Percentiles rank a stretch among this genome's conserved stretches.
phyloP scores from a whole-genome alignment of 2,329 filamentous ascomycete species.

The Stagonosporopsis vannaccii region DNA sequence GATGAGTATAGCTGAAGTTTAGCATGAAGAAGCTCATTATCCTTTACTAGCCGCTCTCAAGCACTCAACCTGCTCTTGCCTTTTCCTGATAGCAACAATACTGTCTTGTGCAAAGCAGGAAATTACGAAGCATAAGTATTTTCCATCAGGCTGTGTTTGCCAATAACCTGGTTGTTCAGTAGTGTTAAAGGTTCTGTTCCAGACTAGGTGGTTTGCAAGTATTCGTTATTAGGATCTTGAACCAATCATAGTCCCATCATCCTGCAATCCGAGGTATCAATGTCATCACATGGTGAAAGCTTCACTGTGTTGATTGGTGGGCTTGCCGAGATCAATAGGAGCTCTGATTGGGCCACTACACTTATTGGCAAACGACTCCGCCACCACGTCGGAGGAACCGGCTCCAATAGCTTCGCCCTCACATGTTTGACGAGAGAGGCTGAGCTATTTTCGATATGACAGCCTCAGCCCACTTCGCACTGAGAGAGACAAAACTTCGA shows the following conservation, averaged over 20 bases:
- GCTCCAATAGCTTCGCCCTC: conserved; percentile 29
- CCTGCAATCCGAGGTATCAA: too few relatives aligned
- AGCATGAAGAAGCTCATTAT: background rate
- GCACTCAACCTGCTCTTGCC: too few relatives aligned
- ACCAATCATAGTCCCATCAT: too few relatives aligned
- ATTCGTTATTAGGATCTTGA: too few relatives aligned
- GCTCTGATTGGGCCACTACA: conserved; percentile 4
- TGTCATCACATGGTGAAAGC: background rate
- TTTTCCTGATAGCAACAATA: too few relatives aligned
- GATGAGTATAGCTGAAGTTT: background rate
- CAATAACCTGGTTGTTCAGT: too few relatives aligned
- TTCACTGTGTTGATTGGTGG: background rate
- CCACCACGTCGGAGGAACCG: conserved; percentile 31
- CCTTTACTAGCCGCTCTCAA: too few relatives aligned
- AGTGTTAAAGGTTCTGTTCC: too few relatives aligned
- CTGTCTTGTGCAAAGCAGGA: too few relatives aligned
- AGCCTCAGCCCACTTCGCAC: conserved; percentile 27
- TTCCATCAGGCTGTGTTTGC: too few relatives aligned
- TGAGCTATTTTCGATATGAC: conserved; percentile 27
- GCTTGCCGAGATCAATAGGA: background rate
- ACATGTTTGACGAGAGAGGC: conserved; percentile 31
- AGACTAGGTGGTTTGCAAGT: too few relatives aligned
- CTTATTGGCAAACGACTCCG: conserved; percentile 24
- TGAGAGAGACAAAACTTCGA: conserved; percentile 1
- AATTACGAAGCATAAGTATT: too few relatives aligned